Evolutionary conservation across 192 early-diverging fungal species (phyloP), one percentile per base, ranked within the genome.

Genomic region (Coemansia sp.): DNA sequence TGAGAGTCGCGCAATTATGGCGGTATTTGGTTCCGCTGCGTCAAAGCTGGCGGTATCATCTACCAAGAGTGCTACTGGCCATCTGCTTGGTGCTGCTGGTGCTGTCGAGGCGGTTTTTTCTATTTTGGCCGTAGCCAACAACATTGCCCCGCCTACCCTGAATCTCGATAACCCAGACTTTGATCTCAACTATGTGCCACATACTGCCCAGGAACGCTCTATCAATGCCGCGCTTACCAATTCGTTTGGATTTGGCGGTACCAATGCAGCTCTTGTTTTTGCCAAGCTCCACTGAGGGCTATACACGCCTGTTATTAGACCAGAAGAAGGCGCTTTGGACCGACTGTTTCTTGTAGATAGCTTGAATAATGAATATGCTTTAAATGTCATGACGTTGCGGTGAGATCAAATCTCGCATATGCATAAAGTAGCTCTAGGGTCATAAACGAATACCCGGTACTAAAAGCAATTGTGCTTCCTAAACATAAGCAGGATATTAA

Each of bases 11-110:
- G 93, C 95, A 6, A 93, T 98, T 42, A 85, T 87, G 53, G 44
- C 76, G 2, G 83, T 95, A 17, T 93, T 96, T 82, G 75, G 69
- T 44, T 66, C 43, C 9, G 46, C 18, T 16, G 44, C 31, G 9
- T 9, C 42, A 36, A 21, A 39, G 0, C 56, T 92, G 3, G 84
- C 87, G 6, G 87, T 94, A 2, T 94, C 92, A 6, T 92, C 92
- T 2, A 94, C 91, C 11, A 97, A 97, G 56, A 86, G 92, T 18
- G 87, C 95, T 2, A 88, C 87, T 0, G 95, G 95, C 8, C 95
- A 98, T 74, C 72, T 98, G 41, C 76, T 98, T n/a, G 95, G 95
- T 0, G 95, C 93, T 2, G 95, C 95, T 2, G 93, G 95, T 12
- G 87, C 93, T 5, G 86, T 96, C 8, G 95, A 98, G 67, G 91